These are phyloP conservation scores for Clitoria ternatea DNA, from an alignment of 306 rosid genomes.

Conservation along the genomic window DNA sequence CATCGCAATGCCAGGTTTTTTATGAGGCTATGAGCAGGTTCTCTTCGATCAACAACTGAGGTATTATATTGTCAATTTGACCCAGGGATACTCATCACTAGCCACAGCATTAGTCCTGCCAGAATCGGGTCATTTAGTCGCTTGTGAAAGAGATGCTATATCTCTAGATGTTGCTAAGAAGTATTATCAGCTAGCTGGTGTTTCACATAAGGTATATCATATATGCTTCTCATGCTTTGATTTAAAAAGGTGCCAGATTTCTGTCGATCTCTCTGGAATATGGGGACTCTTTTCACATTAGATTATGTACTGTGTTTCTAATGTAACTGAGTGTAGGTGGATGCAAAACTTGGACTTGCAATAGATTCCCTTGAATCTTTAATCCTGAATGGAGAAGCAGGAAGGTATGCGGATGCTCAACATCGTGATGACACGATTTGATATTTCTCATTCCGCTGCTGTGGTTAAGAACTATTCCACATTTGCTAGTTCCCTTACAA, in stretches of 20 bases:
- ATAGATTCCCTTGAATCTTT: conserved; percentile 61
- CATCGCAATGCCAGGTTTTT: background rate
- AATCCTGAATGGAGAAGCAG: conserved; percentile 67
- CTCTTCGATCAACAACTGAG: background rate
- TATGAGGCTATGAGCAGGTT: background rate
- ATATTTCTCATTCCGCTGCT: background rate
- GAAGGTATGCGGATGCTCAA: conserved; percentile 56
- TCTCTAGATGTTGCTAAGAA: conserved; percentile 81
- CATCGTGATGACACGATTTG: background rate
- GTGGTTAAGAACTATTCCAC: background rate
- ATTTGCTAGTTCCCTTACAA: background rate
- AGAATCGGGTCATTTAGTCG: conserved; percentile 82
- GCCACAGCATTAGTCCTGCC: conserved; percentile 86
- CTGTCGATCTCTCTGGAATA: background rate
- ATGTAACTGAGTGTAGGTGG: conserved; percentile 45
- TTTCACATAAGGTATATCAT: conserved; percentile 92
- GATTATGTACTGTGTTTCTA: conserved; percentile 3
- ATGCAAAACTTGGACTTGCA: conserved; percentile 74
- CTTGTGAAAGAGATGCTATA: conserved; percentile 81
- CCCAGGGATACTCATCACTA: conserved; percentile 92
- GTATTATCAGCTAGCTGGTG: conserved; percentile 73
- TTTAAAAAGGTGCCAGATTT: conserved; percentile 8
- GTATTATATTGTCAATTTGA: conserved; percentile 15
- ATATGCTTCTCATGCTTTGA: conserved; percentile 16
- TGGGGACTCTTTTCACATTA: background rate